phyloP scores from a whole-genome alignment of 2,329 filamentous ascomycete species.

The Botryotinia calthae region DNA sequence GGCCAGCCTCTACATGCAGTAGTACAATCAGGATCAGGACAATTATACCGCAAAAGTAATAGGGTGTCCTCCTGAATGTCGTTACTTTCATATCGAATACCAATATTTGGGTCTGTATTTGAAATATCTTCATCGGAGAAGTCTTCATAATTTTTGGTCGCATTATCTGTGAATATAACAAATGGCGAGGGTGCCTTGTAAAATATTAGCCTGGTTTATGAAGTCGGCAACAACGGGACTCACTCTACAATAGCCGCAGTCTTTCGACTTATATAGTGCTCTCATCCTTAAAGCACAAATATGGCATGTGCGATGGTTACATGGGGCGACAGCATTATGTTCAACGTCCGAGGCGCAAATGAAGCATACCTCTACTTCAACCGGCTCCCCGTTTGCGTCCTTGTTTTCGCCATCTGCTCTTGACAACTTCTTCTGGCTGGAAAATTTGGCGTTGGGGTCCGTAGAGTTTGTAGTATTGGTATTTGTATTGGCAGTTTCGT shows the following conservation, averaged over 20 bases:
- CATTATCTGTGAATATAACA: constrained; percentile 90
- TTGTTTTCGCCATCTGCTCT: constrained; percentile 12
- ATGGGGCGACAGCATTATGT: constrained; percentile 85
- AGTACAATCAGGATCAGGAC: constrained; percentile 80
- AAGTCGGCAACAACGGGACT: constrained; percentile 39
- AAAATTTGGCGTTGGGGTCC: not conserved
- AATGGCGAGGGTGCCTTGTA: constrained; percentile 64
- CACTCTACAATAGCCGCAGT: constrained; percentile 93
- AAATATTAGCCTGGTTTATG: constrained; percentile 42
- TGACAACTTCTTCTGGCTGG: not conserved
- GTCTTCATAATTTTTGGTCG: constrained; percentile 79
- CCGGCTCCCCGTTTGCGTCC: constrained; percentile 42
- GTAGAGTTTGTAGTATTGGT: constrained; percentile 7
- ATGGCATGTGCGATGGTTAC: constrained; percentile 95
- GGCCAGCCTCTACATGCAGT: constrained; percentile 81
- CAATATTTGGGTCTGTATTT: constrained; percentile 78
- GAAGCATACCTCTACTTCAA: constrained; percentile 85
- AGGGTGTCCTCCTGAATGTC: constrained; percentile 91
- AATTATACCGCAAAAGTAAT: constrained; percentile 88
- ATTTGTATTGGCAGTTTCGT: constrained; percentile 12
- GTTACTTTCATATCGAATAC: constrained; percentile 84
- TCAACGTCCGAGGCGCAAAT: constrained; percentile 91
- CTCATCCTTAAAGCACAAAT: constrained; percentile 90
- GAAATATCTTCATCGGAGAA: constrained; percentile 72
- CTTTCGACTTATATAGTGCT: constrained; percentile 92